phyloP scores from a whole-genome alignment of 2,329 filamentous ascomycete species.

The Aspergillus ibericus region DNA sequence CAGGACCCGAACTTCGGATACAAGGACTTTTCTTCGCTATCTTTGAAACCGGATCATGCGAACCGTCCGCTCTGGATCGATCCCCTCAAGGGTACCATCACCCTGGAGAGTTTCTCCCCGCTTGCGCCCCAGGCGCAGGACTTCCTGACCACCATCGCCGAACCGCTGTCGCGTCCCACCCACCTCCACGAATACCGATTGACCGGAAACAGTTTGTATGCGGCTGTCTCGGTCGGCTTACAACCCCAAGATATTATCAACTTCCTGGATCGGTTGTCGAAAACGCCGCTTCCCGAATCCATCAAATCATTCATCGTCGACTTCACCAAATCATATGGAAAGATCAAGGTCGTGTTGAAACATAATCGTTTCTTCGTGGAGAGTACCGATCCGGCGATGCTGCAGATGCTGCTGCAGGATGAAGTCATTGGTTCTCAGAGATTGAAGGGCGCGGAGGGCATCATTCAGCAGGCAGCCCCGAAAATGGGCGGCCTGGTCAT shows the following conservation, averaged over 20 bases:
- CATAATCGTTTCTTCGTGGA: constrained; percentile 94
- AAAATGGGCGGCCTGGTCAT: constrained; percentile 88
- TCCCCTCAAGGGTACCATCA: constrained; percentile 79
- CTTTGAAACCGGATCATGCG: constrained; percentile 82
- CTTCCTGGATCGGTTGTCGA: constrained; percentile 82
- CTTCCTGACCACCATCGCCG: constrained; percentile 92
- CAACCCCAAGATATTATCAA: constrained; percentile 86
- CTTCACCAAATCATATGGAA: constrained; percentile 88
- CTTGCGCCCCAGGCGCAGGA: constrained; percentile 84
- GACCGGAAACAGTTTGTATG: constrained; percentile 90
- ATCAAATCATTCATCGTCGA: constrained; percentile 77
- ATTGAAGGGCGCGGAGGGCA: constrained; percentile 69
- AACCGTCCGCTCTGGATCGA: constrained; percentile 95
- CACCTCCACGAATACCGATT: constrained; percentile 93
- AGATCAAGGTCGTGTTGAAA: constrained; percentile 91
- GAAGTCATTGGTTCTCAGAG: constrained; percentile 76
- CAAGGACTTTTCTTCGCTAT: constrained; percentile 78
- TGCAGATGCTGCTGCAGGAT: constrained; percentile 85
- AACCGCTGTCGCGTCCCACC: constrained; percentile 84
- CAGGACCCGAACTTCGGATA: constrained; percentile 60
- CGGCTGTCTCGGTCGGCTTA: constrained; percentile 91
- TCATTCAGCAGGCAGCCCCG: constrained; percentile 78
- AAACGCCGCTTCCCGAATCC: constrained; percentile 79
- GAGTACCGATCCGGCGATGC: constrained; percentile 80
- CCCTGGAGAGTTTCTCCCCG: constrained; percentile 90